A percentile compares a stretch with the other conserved stretches of the same genome.
Evolutionary conservation across 805 yeast species (phyloP).

Genomic region (Saccharomycopsis sp.): DNA sequence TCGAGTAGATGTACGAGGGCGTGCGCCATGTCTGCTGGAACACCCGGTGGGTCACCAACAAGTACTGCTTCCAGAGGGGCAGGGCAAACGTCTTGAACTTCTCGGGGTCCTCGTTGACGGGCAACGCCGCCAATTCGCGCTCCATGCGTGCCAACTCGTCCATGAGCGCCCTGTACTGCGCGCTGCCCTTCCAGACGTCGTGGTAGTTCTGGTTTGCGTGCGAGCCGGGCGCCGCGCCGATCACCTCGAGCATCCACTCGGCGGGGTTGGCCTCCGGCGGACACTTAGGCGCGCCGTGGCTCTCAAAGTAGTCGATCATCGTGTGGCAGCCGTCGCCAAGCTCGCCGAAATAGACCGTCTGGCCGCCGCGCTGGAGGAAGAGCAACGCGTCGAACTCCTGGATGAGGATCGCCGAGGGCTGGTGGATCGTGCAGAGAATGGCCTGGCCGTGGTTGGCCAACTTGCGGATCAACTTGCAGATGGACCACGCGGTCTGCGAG

Average conservation of each 20-base stretch:
- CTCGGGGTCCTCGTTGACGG: constrained; percentile 28
- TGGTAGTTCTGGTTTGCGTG: constrained; percentile 51
- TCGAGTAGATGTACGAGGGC: constrained; percentile 53
- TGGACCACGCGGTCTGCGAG: constrained; percentile 62
- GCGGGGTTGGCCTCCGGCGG: constrained; percentile 60
- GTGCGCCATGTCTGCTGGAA: constrained; percentile 60
- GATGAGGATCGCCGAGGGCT: constrained; percentile 65
- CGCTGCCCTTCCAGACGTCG: constrained; percentile 51
- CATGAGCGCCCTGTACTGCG: constrained; percentile 44
- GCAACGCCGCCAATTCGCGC: constrained; percentile 33
- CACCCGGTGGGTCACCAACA: constrained; percentile 44
- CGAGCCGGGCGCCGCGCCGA: constrained; percentile 80
- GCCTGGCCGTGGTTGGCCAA: constrained; percentile 70
- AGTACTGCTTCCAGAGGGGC: constrained; percentile 34
- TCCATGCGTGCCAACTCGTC: constrained; percentile 52
- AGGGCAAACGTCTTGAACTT: constrained; percentile 38
- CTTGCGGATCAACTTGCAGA: constrained; percentile 58
- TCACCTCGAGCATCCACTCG: constrained; percentile 64
- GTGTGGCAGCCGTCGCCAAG: constrained; percentile 57
- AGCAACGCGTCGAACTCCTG: constrained; percentile 62
- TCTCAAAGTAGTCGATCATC: constrained; percentile 61
- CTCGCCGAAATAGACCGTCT: constrained; percentile 77
- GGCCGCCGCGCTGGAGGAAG: constrained; percentile 68
- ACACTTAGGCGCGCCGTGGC: constrained; percentile 66
- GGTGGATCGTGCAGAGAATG: constrained; percentile 70